Base-by-base conservation (phyloP, 495 filamentous ascomycete species). In the Thozetella sp. region DNA sequence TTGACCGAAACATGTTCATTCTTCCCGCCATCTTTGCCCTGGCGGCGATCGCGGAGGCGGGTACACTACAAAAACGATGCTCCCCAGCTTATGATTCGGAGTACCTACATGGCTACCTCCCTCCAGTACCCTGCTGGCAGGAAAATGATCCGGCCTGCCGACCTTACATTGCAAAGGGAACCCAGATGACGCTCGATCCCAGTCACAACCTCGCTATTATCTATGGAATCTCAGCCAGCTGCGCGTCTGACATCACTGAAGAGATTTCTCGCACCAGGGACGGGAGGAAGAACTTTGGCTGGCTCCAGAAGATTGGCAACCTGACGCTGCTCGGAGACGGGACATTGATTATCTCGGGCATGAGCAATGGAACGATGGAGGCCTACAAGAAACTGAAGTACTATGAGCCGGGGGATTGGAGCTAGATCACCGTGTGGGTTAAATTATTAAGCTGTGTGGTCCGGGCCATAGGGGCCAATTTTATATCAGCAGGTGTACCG, bases 111-210 rank as follows among this genome's bases (percentile, higher is more conserved):
- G 67, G 67, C 45, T 70, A 67, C 57, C 53, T 56, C 48, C 67
- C 67, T 2, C 67, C 67, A 1, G 67, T 65, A 0, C 64, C 67
- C 10, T 70, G 67, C 65, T 70, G 67, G 67, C 67, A 70, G 53
- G 57, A 55, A 10, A 63, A 65, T 30, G 58, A 67, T 54, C 12
- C 67, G 1, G 54, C 64, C 6, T 70, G 67, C 60, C 56, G 26
- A 17, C 57, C 67, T 12, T 61, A 55, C 51, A 37, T 67, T 51
- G n/a, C 20, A 11, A 1, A 6, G 4, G 54, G 30, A 23, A 65
- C 65, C 22, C 25, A 62, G 30, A 61, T 65, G 56, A 61, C 57
- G 13, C 20, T 70, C 23, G 56, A 65, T 65, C 52, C 62, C 1
- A 19, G 51, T 0, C 57, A 61, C 51, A 48, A 57, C 3, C 51